Evolutionary conservation across 2,329 filamentous ascomycete genomes (phyloP).

Genomic region (Graphium sp.): DNA sequence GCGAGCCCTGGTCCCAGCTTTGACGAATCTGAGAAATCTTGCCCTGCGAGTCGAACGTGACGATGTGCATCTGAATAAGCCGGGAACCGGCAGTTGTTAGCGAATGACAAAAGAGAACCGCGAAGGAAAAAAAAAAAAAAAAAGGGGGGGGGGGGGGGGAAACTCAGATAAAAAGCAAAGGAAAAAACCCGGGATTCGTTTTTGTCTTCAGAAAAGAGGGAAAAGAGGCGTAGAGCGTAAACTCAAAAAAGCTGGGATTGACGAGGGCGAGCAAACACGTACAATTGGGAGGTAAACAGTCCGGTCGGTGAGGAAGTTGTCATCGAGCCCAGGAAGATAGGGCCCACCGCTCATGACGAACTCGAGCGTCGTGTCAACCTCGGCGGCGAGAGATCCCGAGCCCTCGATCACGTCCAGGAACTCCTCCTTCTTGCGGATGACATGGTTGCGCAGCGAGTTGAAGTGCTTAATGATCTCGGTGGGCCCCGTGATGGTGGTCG

Average conservation of each 20-base stretch:
- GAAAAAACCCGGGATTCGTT: too few relatives aligned
- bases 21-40: slow-evolving; percentile 80
- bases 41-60: slow-evolving; percentile 58
- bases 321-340: slow-evolving; percentile 78
- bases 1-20: slow-evolving; percentile 86
- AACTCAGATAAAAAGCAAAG: neutral
- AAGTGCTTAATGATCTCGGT: slow-evolving; percentile 75
- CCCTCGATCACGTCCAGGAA: slow-evolving; percentile 61
- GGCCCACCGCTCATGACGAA: slow-evolving; percentile 68
- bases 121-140: neutral
- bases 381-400: slow-evolving; percentile 51
- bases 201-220: too few relatives aligned
- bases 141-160: too few relatives aligned
- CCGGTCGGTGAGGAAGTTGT: slow-evolving; percentile 82
- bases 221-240: too few relatives aligned
- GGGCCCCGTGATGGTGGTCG: slow-evolving; percentile 53
- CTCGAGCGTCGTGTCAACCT: slow-evolving; percentile 69
- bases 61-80: slow-evolving; percentile 69
- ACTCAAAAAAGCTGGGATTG: neutral
- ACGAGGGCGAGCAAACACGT: slow-evolving; percentile 19
- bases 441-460: slow-evolving; percentile 47
- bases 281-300: slow-evolving; percentile 69
- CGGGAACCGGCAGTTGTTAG: neutral
- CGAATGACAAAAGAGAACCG: slow-evolving; percentile 1
- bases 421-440: slow-evolving; percentile 72